phyloP scores from a whole-genome alignment of 768 basidiomycete genomes.

The Phlegmacium glaucopus region DNA sequence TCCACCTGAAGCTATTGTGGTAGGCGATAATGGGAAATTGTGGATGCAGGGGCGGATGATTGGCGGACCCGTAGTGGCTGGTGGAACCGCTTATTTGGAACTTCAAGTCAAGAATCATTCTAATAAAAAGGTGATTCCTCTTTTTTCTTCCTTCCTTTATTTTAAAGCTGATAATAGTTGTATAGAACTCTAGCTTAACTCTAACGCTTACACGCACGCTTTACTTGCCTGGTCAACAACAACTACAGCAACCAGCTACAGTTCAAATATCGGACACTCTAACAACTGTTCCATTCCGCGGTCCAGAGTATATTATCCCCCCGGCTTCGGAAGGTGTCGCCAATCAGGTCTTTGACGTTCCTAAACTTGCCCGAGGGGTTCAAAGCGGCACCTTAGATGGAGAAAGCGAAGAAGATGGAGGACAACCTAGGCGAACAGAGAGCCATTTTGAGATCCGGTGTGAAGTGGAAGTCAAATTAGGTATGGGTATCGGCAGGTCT shows the following conservation, averaged over 20 bases:
- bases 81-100: conserved; percentile 70
- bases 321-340: conserved; percentile 79
- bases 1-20: conserved; percentile 52
- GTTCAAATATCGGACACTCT: conserved; percentile 65
- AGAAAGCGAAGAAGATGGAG: conserved; percentile 30
- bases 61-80: conserved; percentile 56
- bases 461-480: too few species aligned
- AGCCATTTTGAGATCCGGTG: conserved; percentile 62
- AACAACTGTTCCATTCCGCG: conserved; percentile 73
- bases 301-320: conserved; percentile 69
- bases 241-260: conserved; percentile 30
- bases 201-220: conserved; percentile 60
- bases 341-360: conserved; percentile 75
- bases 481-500: conserved; percentile 73
- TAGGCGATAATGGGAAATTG: conserved; percentile 78
- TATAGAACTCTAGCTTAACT: conserved; percentile 65
- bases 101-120: too few species aligned
- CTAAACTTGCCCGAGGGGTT: conserved; percentile 60
- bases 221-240: conserved; percentile 45
- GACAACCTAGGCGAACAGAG: conserved; percentile 37
- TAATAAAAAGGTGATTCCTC: too few species aligned
- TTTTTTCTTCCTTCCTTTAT: conserved; percentile 1
- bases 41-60: conserved; percentile 73
- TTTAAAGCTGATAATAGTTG: conserved; percentile 3
- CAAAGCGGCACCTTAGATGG: conserved; percentile 53